A percentile compares a stretch with the other conserved stretches of the same genome.
These are phyloP conservation scores for Plenodomus biglobosus DNA, from an alignment of 2,329 filamentous ascomycete species.

Conservation along the genomic window DNA sequence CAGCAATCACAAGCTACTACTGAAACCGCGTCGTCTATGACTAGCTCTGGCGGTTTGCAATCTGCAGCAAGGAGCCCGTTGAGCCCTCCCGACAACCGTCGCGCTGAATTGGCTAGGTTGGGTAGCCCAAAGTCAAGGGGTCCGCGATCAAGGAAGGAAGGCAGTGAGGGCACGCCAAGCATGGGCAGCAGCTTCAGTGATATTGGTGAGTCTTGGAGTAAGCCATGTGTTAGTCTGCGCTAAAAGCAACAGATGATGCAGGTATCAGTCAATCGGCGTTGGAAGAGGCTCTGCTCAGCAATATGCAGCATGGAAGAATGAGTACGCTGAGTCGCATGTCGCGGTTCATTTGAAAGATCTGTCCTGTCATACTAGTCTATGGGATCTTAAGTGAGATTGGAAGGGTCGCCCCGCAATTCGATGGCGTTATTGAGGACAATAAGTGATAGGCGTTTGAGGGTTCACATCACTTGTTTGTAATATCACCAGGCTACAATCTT, in stretches of 20 bases:
- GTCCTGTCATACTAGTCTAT: background rate
- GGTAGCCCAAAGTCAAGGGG: conserved; percentile 52
- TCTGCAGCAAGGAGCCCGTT: conserved; percentile 22
- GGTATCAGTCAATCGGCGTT: conserved; percentile 79
- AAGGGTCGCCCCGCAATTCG: background rate
- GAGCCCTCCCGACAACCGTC: conserved; percentile 56
- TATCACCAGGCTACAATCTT: background rate
- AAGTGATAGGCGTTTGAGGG: background rate
- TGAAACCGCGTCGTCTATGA: conserved; percentile 56
- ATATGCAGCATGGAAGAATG: conserved; percentile 68
- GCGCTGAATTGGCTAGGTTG: conserved; percentile 59
- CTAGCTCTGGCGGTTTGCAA: conserved; percentile 39
- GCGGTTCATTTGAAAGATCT: conserved; percentile 51
- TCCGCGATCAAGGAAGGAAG: conserved; percentile 25
- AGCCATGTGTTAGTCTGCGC: conserved; percentile 4
- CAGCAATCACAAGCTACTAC: conserved; percentile 24
- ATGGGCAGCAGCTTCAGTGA: conserved; percentile 81
- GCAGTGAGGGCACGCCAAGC: conserved; percentile 41
- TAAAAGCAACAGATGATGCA: conserved; percentile 57
- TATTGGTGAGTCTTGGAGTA: conserved; percentile 60
- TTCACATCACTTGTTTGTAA: background rate
- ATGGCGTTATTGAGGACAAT: background rate
- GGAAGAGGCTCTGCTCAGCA: conserved; percentile 74
- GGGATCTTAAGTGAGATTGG: background rate
- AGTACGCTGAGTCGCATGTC: conserved; percentile 69